Percentiles rank a stretch among this genome's conserved stretches.
Evolutionary conservation across 2,329 filamentous ascomycete species (phyloP).

Genomic region (Cadophora sp.): DNA sequence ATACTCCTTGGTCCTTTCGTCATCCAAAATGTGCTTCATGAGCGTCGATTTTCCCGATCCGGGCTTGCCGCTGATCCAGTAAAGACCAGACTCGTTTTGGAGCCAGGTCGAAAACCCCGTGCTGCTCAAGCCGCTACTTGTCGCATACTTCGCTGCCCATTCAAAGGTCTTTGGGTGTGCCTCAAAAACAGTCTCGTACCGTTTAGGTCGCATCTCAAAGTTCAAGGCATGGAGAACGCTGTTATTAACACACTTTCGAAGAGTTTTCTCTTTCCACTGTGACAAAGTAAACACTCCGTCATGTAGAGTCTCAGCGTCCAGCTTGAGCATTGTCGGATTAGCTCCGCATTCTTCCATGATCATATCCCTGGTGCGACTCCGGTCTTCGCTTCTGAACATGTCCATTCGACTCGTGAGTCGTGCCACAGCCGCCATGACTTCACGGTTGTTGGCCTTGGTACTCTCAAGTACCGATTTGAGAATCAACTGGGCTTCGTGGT

Average conservation of each 20-base stretch:
- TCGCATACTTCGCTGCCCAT: neutral
- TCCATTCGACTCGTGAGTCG: slow-evolving; percentile 1
- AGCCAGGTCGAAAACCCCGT: slow-evolving; percentile 20
- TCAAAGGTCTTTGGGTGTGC: slow-evolving; percentile 12
- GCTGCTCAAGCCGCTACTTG: neutral
- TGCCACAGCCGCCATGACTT: neutral
- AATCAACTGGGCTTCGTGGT: too few relatives aligned
- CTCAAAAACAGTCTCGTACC: neutral
- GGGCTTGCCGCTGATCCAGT: slow-evolving; percentile 31
- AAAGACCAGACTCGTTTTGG: neutral
- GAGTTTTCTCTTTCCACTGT: neutral
- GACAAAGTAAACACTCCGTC: neutral
- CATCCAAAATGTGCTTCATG: slow-evolving; percentile 26
- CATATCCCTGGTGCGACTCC: too few relatives aligned
- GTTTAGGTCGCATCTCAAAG: neutral
- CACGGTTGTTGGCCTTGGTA: neutral
- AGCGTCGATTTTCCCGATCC: slow-evolving; percentile 43
- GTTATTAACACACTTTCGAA: neutral
- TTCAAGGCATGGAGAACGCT: neutral
- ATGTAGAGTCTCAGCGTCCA: neutral
- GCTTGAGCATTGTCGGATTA: neutral
- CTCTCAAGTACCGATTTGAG: neutral
- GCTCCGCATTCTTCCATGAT: neutral
- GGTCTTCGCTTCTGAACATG: neutral
- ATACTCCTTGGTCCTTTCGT: slow-evolving; percentile 25